Conservation (phyloP, 192 early-diverging fungal species). For the Backusella mclennaniae region DNA sequence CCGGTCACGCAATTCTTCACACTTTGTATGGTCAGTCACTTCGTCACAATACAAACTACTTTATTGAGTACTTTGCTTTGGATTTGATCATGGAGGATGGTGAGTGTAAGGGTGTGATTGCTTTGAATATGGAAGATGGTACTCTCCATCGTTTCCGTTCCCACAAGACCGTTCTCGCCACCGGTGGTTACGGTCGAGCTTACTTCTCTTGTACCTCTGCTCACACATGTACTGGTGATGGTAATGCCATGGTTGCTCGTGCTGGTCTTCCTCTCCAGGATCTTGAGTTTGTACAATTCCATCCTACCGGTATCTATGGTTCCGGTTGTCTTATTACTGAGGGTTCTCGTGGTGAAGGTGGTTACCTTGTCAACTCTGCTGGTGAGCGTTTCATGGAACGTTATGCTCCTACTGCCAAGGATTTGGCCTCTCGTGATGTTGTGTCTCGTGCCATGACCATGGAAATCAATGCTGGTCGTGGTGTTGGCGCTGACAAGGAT, state of each 20-base stretch:
- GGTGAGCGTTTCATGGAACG: conserved; percentile 99
- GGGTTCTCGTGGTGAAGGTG: conserved; percentile 93
- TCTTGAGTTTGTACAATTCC: conserved; percentile 99
- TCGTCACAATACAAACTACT: conserved; percentile 93
- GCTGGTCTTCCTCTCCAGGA: conserved; percentile 97
- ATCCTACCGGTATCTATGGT: conserved; percentile 98
- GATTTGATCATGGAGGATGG: conserved; percentile 99
- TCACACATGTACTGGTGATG: conserved; percentile 99
- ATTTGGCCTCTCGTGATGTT: conserved; percentile 97
- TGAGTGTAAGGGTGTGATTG: conserved; percentile 94
- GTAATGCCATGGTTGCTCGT: conserved; percentile 98
- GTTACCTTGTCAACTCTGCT: conserved; percentile 91
- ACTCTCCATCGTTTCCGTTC: conserved; percentile 96
- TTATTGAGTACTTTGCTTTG: conserved; percentile 99
- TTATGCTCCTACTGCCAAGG: conserved; percentile 98
- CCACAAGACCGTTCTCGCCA: conserved; percentile 97
- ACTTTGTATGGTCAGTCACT: conserved; percentile 98
- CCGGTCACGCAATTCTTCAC: conserved; percentile 96
- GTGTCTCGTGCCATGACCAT: conserved; percentile 99
- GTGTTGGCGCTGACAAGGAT: conserved; percentile 93
- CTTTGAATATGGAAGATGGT: conserved; percentile 98
- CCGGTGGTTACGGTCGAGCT: conserved; percentile 98
- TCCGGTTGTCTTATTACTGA: conserved; percentile 98
- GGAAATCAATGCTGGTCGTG: conserved; percentile 96
- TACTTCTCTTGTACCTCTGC: conserved; percentile 99